A percentile compares a stretch with the other conserved stretches of the same genome.
Conservation (phyloP, 768 basidiomycete genomes). For the Pisolithus microcarpus region DNA sequence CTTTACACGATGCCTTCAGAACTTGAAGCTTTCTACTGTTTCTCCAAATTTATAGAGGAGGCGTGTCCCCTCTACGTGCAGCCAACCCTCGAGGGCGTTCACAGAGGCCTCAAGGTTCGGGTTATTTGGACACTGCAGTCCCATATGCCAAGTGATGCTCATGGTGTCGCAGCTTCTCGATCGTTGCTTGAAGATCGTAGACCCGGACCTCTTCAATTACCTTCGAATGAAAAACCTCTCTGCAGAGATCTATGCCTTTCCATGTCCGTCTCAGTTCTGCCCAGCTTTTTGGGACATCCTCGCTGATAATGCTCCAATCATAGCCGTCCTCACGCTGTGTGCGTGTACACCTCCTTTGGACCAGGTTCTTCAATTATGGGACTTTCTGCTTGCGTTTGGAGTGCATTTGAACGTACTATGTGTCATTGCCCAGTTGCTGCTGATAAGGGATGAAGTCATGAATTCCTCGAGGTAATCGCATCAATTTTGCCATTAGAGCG, state of each 20-base stretch:
- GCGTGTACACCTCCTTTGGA: constrained; percentile 95
- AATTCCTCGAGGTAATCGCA: constrained; percentile 64
- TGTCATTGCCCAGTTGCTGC: constrained; percentile 88
- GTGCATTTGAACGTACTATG: constrained; percentile 95
- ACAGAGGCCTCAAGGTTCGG: constrained; percentile 81
- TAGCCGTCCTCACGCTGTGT: constrained; percentile 90
- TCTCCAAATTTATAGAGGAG: constrained; percentile 92
- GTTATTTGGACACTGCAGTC: constrained; percentile 8
- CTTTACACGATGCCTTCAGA: constrained; percentile 97
- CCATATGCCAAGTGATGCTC: not conserved
- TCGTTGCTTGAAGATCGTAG: constrained; percentile 84
- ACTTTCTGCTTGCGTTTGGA: constrained; percentile 94
- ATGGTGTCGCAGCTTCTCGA: constrained; percentile 66
- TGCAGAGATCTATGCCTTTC: constrained; percentile 96
- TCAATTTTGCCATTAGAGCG: no score
- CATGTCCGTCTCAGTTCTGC: constrained; percentile 51
- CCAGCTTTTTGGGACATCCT: not conserved
- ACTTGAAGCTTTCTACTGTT: constrained; percentile 97
- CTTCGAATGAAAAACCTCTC: constrained; percentile 86
- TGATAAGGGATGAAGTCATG: constrained; percentile 90
- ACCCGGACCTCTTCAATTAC: constrained; percentile 75
- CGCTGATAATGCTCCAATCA: constrained; percentile 1
- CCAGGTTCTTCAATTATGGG: constrained; percentile 93
- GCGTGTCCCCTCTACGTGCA: constrained; percentile 96
- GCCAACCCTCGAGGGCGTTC: constrained; percentile 92